A percentile compares a stretch with the other conserved stretches of the same genome.
These are phyloP conservation scores for Diutina rugosa DNA, from an alignment of 1,139 yeast genomes.

Conservation along the genomic window DNA sequence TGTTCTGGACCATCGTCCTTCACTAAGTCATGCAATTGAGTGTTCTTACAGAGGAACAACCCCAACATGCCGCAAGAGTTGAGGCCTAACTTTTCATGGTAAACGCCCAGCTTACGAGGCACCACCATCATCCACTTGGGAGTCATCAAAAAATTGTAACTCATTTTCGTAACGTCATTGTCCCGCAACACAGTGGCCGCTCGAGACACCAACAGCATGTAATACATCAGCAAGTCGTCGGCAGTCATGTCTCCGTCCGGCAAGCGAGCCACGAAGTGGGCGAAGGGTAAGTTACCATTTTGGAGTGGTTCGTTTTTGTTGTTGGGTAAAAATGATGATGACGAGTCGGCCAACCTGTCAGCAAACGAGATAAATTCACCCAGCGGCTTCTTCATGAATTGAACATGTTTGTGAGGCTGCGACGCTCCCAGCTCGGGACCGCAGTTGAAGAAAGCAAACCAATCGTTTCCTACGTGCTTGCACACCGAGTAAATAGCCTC, in stretches of 20 bases:
- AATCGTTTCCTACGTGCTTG: conserved; percentile 13
- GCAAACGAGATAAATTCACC: conserved; percentile 43
- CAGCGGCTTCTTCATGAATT: conserved; percentile 42
- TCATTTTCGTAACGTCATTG: conserved; percentile 28
- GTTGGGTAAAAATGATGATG: conserved; percentile 42
- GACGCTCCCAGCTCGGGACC: conserved; percentile 88
- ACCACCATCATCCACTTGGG: conserved; percentile 72
- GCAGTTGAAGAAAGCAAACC: conserved; percentile 77
- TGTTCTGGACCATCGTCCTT: conserved; percentile 27
- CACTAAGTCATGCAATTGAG: conserved; percentile 32
- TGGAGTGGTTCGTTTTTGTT: conserved; percentile 45
- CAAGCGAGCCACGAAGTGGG: conserved; percentile 66
- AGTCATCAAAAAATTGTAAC: conserved; percentile 76
- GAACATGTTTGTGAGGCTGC: conserved; percentile 85
- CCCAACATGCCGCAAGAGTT: conserved; percentile 81
- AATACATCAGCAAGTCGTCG: conserved; percentile 47
- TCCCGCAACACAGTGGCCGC: conserved; percentile 54
- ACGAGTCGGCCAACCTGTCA: conserved; percentile 32
- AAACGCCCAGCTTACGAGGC: conserved; percentile 48
- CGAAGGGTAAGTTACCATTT: conserved; percentile 54
- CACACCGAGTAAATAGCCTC: conserved; percentile 44
- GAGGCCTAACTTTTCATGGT: conserved; percentile 36
- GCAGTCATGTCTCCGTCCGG: conserved; percentile 36
- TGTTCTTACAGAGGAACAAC: conserved; percentile 59
- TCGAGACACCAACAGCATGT: conserved; percentile 59